Evolutionary conservation across 78 protist species (phyloP), one percentile per base, ranked within the genome.

Genomic region (Pelomyxa schiedti): DNA sequence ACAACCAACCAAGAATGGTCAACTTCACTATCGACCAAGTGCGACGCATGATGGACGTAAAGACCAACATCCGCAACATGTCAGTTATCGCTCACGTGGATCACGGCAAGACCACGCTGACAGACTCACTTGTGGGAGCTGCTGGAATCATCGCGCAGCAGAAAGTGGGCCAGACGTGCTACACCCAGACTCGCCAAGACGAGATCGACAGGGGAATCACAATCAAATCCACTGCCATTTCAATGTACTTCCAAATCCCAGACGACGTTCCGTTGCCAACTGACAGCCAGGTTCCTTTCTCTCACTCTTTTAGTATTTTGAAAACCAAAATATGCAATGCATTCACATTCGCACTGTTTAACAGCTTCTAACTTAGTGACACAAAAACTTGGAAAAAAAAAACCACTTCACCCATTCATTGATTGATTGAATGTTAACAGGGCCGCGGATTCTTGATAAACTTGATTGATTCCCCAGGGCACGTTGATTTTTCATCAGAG

Each of bases 61-160:
- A 80, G 7, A 2, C 52, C 2, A 70, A 68, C 37, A 78, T 90
- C 37, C 83, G 99, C 16, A 94, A 94, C 67, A 58, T 94, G 26
- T 94, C 96, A 42, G 84, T 96, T 47, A 41, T 96, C 0, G 97
- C 99, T 16, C 99, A 96, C 79, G 97, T 96, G 0, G 99, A 96
- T 80, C 98, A 95, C 74, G 97, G 97, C 52, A 47, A 95, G 32
- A 95, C 99, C 30, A 82, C 98, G 4, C 75, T 95, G 9, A 93
- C 97, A 26, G 99, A 97, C 75, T 97, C 98, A 2, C 92, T 97
- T n/a, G 78, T 97, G 66, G 63, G 93, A 28, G 85, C 82, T 64
- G 99, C 99, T 40, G 97, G 98, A 75, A 97, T 97, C 64, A 95
- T 95, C 32, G 87, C 96, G 38, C 69, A 69, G 24, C 72, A 72